Evolutionary conservation across 768 basidiomycete genomes (phyloP), one percentile per base, ranked within the genome.

Genomic region (Hygrophorus russula): DNA sequence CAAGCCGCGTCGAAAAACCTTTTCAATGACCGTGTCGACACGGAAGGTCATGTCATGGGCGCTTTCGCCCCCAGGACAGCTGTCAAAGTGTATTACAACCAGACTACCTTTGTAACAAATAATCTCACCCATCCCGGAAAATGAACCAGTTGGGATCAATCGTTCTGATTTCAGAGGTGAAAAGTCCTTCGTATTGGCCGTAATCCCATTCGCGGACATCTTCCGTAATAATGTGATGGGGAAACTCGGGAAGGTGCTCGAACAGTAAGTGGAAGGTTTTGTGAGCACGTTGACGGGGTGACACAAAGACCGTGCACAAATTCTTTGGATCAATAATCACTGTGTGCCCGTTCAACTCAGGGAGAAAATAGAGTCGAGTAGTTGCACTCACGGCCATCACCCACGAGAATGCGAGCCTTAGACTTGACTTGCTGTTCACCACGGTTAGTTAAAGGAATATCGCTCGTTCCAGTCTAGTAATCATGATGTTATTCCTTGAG

Each of bases 61-160:
- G 24, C 78, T 82, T 65, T 98, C 93, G 18, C 93, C 93, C 13
- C 79, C 82, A 10, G 90, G 89, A 52, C 91, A 94, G 2, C 87
- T 89, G 49, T 6, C 28, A 34, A 45, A 30, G 41, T 30, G 19
- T 50, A 41, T 33, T 54, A 38, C 41, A 47, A 46, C 36, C 40
- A 46, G 8, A 28, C 10, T 17, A 34, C 36, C 24, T 17, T 32
- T 12, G 10, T 24, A 7, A 7, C 5, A 29, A 35, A 32, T 31
- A 37, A 8, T 60, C 68, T 29, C 57, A 82, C 82, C 87, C 90
- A 54, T 92, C 83, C 32, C 59, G 70, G 88, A 89, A 94, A 53
- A 93, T 91, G n/a, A 58, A 53, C 90, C 90, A 97, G 3, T 65
- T 53, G 9, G 68, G 63, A 32, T 69, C 72, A 44, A 64, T 70